Conservation (phyloP, 192 early-diverging fungal genomes). For the Coemansia sp. region DNA sequence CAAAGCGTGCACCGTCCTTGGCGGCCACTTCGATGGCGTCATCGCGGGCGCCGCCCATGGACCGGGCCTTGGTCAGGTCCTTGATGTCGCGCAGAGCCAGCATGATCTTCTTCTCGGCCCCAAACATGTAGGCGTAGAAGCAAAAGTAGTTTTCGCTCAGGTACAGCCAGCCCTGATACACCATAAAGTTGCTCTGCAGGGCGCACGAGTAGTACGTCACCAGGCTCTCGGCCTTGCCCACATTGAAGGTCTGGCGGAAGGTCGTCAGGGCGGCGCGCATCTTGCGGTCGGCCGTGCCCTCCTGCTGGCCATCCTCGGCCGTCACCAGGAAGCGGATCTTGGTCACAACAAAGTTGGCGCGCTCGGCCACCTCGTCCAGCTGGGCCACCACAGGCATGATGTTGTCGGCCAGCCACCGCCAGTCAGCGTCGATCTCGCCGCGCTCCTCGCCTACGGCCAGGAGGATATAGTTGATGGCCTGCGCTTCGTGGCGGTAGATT, state of each 20-base stretch:
- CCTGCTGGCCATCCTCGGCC: constrained; percentile 54
- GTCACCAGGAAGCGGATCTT: constrained; percentile 88
- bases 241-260: constrained; percentile 82
- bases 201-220: constrained; percentile 96
- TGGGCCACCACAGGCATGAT: constrained; percentile 62
- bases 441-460: constrained; percentile 79
- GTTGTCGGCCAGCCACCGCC: constrained; percentile 83
- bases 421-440: constrained; percentile 80
- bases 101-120: constrained; percentile 85
- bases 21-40: constrained; percentile 84
- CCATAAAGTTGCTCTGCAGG: constrained; percentile 67
- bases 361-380: constrained; percentile 72
- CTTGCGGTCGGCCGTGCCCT: constrained; percentile 77
- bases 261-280: constrained; percentile 80
- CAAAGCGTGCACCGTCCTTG: constrained; percentile 72
- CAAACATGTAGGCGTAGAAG: constrained; percentile 94
- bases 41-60: constrained; percentile 82
- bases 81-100: constrained; percentile 90
- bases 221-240: constrained; percentile 74
- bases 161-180: constrained; percentile 97
- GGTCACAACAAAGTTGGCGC: constrained; percentile 80
- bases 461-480: constrained; percentile 60
- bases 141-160: constrained; percentile 87
- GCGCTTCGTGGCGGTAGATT: constrained; percentile 59
- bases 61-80: constrained; percentile 78